Conservation (phyloP, 768 basidiomycete genomes). For the Kwoniella europaea region DNA sequence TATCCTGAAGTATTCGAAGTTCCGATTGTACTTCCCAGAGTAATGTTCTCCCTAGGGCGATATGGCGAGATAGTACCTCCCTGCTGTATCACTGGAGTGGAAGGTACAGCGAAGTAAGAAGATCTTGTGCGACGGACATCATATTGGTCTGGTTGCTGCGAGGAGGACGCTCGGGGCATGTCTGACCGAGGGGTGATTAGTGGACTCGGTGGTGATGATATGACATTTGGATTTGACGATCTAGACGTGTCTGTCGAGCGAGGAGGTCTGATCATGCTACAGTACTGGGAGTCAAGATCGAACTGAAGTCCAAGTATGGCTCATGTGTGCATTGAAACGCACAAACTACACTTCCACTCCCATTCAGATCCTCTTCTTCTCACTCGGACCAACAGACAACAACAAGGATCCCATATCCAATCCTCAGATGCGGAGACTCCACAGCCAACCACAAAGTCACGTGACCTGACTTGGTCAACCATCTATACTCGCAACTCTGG, state of each 20-base stretch:
- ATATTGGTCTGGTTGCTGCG: neutral
- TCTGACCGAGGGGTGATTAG: constrained; percentile 1
- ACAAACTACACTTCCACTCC: neutral
- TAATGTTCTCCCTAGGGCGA: constrained; percentile 1
- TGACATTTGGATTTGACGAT: neutral
- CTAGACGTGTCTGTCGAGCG: neutral
- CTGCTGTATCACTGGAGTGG: neutral
- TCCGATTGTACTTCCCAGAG: no score
- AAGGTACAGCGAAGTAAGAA: constrained; percentile 6
- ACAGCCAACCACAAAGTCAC: no score
- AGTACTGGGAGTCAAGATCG: neutral
- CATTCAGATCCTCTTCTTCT: no score
- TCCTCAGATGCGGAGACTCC: no score
- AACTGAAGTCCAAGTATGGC: no score
- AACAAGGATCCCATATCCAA: no score
- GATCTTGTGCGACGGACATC: neutral
- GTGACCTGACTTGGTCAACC: no score
- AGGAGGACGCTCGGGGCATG: neutral
- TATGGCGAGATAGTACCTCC: constrained; percentile 8
- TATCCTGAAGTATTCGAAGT: neutral
- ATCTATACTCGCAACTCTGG: no score
- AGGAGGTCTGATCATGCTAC: constrained; percentile 2
- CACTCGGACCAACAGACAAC: no score
- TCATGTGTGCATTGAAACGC: no score
- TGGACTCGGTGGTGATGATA: neutral